A percentile compares a stretch with the other conserved stretches of the same genome.
These are phyloP conservation scores for Rasamsonia emersonii DNA, from an alignment of 2,329 filamentous ascomycete genomes.

Conservation along the genomic window DNA sequence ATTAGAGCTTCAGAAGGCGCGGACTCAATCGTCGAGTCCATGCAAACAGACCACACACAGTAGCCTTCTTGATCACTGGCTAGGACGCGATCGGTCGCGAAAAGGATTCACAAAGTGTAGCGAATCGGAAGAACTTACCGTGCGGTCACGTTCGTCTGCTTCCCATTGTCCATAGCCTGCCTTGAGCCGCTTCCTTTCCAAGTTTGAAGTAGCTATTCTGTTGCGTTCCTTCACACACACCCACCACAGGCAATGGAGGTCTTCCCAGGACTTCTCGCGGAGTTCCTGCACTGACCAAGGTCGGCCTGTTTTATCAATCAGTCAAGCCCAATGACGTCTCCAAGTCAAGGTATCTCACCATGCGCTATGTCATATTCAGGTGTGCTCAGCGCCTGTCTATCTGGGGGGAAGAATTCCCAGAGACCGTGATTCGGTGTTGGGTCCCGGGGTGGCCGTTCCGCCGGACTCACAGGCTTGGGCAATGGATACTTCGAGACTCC, in stretches of 20 bases:
- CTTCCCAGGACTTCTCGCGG: slow-evolving; percentile 83
- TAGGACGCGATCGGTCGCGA: too few relatives aligned
- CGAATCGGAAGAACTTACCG: slow-evolving; percentile 60
- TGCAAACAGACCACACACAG: too few relatives aligned
- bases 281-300: slow-evolving; percentile 81
- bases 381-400: slow-evolving; percentile 59
- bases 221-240: slow-evolving; percentile 87
- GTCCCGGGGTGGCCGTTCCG: slow-evolving; percentile 38
- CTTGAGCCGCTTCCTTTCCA: slow-evolving; percentile 59
- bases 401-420: slow-evolving; percentile 79
- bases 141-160: slow-evolving; percentile 51
- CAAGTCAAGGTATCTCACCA: slow-evolving; percentile 39
- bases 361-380: slow-evolving; percentile 64
- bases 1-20: too few relatives aligned
- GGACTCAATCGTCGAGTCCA: too few relatives aligned
- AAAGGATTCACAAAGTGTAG: too few relatives aligned
- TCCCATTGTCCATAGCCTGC: slow-evolving; percentile 68
- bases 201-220: slow-evolving; percentile 66
- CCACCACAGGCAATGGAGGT: slow-evolving; percentile 91
- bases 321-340: slow-evolving; percentile 6
- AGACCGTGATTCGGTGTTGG: slow-evolving; percentile 73
- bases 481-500: slow-evolving; percentile 64
- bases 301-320: slow-evolving; percentile 45
- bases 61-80: too few relatives aligned
- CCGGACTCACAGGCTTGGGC: slow-evolving; percentile 60